Conservation (phyloP, 2,329 filamentous ascomycete species). For the Plectosphaerella sp. region DNA sequence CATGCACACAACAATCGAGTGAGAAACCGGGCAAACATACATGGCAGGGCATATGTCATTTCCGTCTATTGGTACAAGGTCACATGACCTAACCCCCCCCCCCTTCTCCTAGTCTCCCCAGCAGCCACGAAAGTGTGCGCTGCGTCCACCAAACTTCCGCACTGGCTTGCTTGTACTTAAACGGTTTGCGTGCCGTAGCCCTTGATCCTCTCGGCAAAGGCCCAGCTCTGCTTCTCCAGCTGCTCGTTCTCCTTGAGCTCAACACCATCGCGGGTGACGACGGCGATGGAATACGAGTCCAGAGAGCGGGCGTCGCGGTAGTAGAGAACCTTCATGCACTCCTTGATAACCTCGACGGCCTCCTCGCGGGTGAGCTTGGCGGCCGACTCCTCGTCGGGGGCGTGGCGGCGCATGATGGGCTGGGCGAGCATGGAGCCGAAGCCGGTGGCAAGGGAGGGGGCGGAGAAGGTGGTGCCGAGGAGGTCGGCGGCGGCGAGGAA, state of each 20-base stretch:
- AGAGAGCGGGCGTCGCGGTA: constrained; percentile 93
- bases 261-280: constrained; percentile 85
- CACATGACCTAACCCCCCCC: background rate
- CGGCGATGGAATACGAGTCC: constrained; percentile 86
- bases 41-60: background rate
- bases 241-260: constrained; percentile 80
- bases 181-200: constrained; percentile 87
- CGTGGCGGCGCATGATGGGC: constrained; percentile 79
- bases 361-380: constrained; percentile 69
- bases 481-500: constrained; percentile 92
- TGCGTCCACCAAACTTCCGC: background rate
- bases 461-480: constrained; percentile 84
- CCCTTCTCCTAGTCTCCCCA: background rate
- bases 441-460: constrained; percentile 86
- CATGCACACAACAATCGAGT: too few relatives aligned
- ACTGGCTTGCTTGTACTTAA: constrained; percentile 20
- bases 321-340: constrained; percentile 98
- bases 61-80: constrained; percentile 3
- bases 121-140: background rate
- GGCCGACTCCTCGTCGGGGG: constrained; percentile 78
- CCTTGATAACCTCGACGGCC: constrained; percentile 76
- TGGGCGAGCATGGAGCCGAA: constrained; percentile 91
- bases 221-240: constrained; percentile 95
- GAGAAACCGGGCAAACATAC: background rate
- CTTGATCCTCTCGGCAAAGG: constrained; percentile 90